These are phyloP conservation scores for Penicillium simplicissimum DNA, from an alignment of 495 filamentous ascomycete species.

Conservation along the genomic window DNA sequence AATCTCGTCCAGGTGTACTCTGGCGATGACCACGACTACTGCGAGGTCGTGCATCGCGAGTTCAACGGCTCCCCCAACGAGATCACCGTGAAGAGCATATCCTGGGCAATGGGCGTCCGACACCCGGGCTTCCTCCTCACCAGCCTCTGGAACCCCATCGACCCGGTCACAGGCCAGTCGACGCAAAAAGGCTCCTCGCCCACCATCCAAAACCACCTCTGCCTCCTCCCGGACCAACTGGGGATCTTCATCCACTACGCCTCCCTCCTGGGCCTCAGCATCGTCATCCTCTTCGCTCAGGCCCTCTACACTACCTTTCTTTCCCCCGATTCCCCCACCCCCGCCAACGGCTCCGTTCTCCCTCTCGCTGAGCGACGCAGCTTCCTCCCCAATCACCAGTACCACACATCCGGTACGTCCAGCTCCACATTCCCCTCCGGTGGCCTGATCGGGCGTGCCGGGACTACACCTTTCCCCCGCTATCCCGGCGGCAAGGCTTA, in stretches of 20 bases:
- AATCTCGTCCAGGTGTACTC: constrained; percentile 77
- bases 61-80: constrained; percentile 71
- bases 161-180: constrained; percentile 58
- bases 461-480: constrained; percentile 26
- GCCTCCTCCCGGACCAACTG: constrained; percentile 86
- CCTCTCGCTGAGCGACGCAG: constrained; percentile 39
- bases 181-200: constrained; percentile 38
- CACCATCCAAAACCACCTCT: constrained; percentile 86
- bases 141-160: constrained; percentile 89
- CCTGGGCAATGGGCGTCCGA: constrained; percentile 95
- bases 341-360: constrained; percentile 30
- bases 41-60: constrained; percentile 75
- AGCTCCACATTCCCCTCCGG: constrained; percentile 38
- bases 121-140: constrained; percentile 85
- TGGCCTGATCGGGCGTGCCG: constrained; percentile 38
- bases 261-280: constrained; percentile 57
- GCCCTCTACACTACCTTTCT: constrained; percentile 53
- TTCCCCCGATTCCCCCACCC: constrained; percentile 15
- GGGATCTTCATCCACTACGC: constrained; percentile 78
- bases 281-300: constrained; percentile 59
- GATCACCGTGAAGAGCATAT: constrained; percentile 91
- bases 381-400: constrained; percentile 21
- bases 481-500: constrained; percentile 27
- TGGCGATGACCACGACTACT: constrained; percentile 98
- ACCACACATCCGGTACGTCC: constrained; percentile 40